Percentiles rank a stretch among this genome's conserved stretches.
Evolutionary conservation across 352 stramenopile genomes (phyloP).

Genomic region (Globisporangium spinosum): DNA sequence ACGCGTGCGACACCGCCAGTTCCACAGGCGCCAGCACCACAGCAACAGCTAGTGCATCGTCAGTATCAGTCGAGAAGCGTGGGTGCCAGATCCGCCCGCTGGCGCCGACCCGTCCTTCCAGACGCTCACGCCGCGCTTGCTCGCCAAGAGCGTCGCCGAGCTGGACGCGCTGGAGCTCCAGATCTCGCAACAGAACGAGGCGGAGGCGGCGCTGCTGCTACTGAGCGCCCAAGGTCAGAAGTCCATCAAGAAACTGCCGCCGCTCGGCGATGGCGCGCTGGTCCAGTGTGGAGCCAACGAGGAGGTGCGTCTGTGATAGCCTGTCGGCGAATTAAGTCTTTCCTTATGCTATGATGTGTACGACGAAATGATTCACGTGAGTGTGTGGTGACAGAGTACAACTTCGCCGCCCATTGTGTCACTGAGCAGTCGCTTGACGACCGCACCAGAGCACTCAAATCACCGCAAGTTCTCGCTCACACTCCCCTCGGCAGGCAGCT

Average conservation of each 20-base stretch:
- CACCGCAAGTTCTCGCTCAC: constrained; percentile 14
- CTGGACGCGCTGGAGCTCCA: constrained; percentile 52
- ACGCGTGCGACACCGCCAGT: constrained; percentile 21
- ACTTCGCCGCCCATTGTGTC: background rate
- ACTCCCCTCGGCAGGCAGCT: background rate
- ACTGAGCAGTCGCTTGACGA: constrained; percentile 8
- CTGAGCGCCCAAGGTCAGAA: constrained; percentile 25
- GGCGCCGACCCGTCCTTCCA: constrained; percentile 36
- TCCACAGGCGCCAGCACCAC: background rate
- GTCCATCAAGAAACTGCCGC: constrained; percentile 41
- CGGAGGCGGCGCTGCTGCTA: constrained; percentile 29
- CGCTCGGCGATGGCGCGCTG: constrained; percentile 20
- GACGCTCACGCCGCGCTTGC: constrained; percentile 45
- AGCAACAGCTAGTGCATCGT: background rate
- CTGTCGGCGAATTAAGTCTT: background rate
- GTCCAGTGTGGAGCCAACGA: background rate
- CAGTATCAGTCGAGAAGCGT: constrained; percentile 10
- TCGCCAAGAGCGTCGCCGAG: constrained; percentile 56
- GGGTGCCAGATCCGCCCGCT: constrained; percentile 46
- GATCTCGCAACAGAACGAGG: constrained; percentile 45
- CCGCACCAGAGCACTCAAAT: constrained; percentile 13
- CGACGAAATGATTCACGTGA: too few relatives aligned
- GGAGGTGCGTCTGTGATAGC: background rate
- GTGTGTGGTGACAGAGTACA: background rate
- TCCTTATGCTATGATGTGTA: background rate